Base-by-base conservation (phyloP, 257 asterid genomes). In the Nicotiana benthamiana region DNA sequence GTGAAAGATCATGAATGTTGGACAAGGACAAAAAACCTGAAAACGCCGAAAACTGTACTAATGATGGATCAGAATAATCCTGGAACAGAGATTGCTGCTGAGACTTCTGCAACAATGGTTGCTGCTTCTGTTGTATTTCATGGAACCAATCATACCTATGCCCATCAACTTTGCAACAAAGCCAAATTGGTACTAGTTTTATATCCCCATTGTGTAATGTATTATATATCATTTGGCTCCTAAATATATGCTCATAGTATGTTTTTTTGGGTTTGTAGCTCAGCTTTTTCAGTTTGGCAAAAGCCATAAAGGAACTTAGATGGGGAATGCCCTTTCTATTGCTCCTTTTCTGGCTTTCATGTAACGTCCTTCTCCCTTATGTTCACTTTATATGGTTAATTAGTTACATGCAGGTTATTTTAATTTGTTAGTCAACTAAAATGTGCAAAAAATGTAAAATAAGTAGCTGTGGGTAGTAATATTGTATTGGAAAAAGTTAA, bases 321-420 rank as follows among this genome's bases (percentile, higher is more conserved):
- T 84, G 97, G 98, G 56, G 96, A 92, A 78, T 93, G 97, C 72
- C 97, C 98, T 62, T 93, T 92, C 90, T 93, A 93, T 80, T 93
- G 97, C 89, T 93, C 98, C 36, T 85, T n/a, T 86, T 93, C 98
- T 1, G 97, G 98, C 80, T 92, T 30, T 53, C 87, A 93, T 61
- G 97, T 92, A 90, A 70, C 17, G 16, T 79, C 60, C 53, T 40
- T 61, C 54, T 52, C 46, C 77, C 61, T 51, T 28, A 13, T 40
- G 17, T 51, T 61, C 30, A 16, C n/a, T 46, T 78, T 32, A 34
- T 57, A 17, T 28, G 36, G 56, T 5, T 51, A 36, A 62, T 80
- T 51, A 80, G 46, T 75, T 10, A 18, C 22, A 46, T 65, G 65
- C 17, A 67, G 34, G 28, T 36, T 10, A 59, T 20, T 59, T 0